Percentiles rank a stretch among this genome's conserved stretches.
These are phyloP conservation scores for Calocybe cyanea DNA, from an alignment of 768 basidiomycete species.

Conservation along the genomic window DNA sequence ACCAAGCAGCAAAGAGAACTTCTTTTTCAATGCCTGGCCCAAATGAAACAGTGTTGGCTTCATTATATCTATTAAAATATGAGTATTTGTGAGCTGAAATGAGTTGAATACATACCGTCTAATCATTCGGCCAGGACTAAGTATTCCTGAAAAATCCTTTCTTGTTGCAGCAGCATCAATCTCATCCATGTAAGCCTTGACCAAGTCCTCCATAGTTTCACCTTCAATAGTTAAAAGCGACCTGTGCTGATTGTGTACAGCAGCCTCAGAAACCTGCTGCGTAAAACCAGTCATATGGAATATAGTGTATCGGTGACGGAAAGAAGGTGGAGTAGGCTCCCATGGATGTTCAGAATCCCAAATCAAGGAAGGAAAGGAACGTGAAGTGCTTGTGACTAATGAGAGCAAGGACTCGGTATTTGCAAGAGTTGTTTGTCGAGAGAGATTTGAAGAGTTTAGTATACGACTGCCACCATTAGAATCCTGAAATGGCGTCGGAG, in stretches of 20 bases:
- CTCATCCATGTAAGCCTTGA: neutral
- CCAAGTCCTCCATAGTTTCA: neutral
- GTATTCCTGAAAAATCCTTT: neutral
- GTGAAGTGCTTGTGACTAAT: too few relatives aligned
- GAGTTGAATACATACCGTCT: neutral
- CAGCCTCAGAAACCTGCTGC: neutral
- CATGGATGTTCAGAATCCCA: neutral
- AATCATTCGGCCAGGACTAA: neutral
- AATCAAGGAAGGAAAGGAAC: neutral
- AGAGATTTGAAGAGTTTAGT: too few relatives aligned
- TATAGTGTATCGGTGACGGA: neutral
- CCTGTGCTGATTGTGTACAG: neutral
- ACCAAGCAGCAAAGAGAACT: neutral
- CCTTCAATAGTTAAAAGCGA: neutral
- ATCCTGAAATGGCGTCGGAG: too few relatives aligned
- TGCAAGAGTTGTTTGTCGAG: too few relatives aligned
- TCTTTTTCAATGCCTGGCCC: constrained; percentile 1
- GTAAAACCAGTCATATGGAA: neutral
- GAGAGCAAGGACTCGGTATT: too few relatives aligned
- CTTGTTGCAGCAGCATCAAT: neutral
- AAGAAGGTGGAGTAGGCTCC: neutral
- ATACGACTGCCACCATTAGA: too few relatives aligned
- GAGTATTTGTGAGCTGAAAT: neutral
- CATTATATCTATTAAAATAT: neutral
- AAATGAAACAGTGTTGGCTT: neutral